phyloP scores from a whole-genome alignment of 2,329 filamentous ascomycete genomes.

The Plectosphaerella plurivora region DNA sequence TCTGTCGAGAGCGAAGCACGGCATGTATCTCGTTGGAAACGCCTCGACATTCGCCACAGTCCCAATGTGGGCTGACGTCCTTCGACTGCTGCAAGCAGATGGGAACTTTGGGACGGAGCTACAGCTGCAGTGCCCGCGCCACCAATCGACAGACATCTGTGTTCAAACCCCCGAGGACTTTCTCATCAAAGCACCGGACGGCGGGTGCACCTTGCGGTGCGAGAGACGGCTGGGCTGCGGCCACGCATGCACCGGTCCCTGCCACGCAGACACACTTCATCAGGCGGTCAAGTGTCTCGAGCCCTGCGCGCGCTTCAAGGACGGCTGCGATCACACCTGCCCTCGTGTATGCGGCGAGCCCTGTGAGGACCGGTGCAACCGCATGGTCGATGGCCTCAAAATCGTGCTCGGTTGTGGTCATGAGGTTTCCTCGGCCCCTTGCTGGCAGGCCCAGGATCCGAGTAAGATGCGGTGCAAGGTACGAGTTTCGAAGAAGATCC shows the following conservation, averaged over 20 bases:
- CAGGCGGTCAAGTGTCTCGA: constrained; percentile 39
- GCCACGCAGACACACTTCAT: constrained; percentile 44
- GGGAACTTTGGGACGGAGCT: constrained; percentile 46
- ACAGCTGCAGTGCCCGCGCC: constrained; percentile 56
- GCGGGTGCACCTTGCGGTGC: constrained; percentile 53
- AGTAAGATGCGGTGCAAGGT: constrained; percentile 41
- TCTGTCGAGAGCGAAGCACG: constrained; percentile 61
- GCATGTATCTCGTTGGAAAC: constrained; percentile 70
- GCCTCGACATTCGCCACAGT: constrained; percentile 50
- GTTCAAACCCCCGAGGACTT: constrained; percentile 57
- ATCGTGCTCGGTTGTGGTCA: constrained; percentile 40
- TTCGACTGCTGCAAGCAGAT: constrained; percentile 41
- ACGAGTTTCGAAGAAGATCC: constrained; percentile 40
- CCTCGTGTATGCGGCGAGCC: constrained; percentile 34
- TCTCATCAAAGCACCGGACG: constrained; percentile 50
- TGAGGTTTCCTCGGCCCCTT: constrained; percentile 20
- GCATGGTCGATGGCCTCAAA: constrained; percentile 20
- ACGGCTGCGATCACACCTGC: constrained; percentile 40
- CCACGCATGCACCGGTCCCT: constrained; percentile 39
- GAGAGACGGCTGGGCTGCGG: constrained; percentile 43
- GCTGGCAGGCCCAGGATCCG: constrained; percentile 39
- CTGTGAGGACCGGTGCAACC: constrained; percentile 32
- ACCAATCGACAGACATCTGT: constrained; percentile 44
- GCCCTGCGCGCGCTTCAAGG: constrained; percentile 34
- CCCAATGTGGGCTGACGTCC: constrained; percentile 59